Evolutionary conservation across 495 filamentous ascomycete genomes (phyloP).

Genomic region (Ramalina peruviana): DNA sequence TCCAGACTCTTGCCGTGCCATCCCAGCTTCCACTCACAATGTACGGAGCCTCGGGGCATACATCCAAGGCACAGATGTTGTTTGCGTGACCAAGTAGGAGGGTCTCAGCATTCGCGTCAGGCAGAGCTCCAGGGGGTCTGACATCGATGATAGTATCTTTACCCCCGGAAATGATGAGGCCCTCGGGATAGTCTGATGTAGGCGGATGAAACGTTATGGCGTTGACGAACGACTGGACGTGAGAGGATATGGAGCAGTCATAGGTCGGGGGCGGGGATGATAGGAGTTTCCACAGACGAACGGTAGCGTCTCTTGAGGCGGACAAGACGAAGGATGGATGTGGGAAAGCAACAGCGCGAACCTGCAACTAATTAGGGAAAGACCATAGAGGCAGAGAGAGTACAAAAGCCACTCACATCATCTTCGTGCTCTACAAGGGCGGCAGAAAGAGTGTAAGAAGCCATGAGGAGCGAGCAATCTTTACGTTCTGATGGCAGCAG

Average conservation of each 20-base stretch:
- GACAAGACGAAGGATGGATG: constrained; percentile 58
- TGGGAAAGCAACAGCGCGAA: constrained; percentile 77
- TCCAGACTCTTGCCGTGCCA: constrained; percentile 67
- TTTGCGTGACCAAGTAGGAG: constrained; percentile 72
- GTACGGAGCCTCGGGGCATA: constrained; percentile 49
- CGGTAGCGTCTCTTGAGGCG: constrained; percentile 81
- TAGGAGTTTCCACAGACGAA: constrained; percentile 68
- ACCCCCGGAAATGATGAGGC: constrained; percentile 74
- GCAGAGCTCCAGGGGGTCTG: constrained; percentile 47
- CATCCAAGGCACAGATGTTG: constrained; percentile 80
- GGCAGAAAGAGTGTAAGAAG: constrained; percentile 69
- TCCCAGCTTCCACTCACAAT: constrained; percentile 97
- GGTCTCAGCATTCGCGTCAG: constrained; percentile 65
- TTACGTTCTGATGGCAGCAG: no score
- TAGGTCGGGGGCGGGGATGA: constrained; percentile 52
- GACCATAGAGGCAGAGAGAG: constrained; percentile 9
- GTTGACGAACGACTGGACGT: constrained; percentile 75
- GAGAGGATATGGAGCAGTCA: constrained; percentile 59
- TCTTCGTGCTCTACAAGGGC: constrained; percentile 66
- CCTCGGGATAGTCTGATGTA: constrained; percentile 55
- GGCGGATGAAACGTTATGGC: constrained; percentile 64
- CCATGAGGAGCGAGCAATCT: constrained; percentile 21
- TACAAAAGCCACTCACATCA: constrained; percentile 46
- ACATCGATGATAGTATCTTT: constrained; percentile 89
- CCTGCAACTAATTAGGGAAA: constrained; percentile 36